Evolutionary conservation across 2,329 filamentous ascomycete species (phyloP).

Genomic region (Calonectria pteridis): DNA sequence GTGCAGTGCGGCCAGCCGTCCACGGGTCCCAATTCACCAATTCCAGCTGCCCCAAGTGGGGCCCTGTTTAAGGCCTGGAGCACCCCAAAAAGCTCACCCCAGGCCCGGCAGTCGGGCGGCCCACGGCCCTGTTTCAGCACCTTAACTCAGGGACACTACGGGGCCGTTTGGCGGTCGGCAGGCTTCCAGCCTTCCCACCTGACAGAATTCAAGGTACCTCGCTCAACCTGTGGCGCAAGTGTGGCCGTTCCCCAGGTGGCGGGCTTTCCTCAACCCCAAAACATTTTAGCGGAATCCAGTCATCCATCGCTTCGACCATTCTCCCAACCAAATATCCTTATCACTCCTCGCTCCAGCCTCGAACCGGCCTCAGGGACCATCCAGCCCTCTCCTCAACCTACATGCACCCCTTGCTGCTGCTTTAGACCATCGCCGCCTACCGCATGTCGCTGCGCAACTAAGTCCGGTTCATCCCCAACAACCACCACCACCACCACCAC

Average conservation of each 20-base stretch:
- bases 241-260: conserved; percentile 8
- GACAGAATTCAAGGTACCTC: neutral
- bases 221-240: conserved; percentile 19
- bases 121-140: conserved; percentile 14
- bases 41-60: conserved; percentile 2
- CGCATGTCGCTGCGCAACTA: conserved; percentile 27
- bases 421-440: neutral
- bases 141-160: conserved; percentile 1
- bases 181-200: neutral
- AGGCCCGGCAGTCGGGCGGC: neutral
- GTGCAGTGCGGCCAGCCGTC: neutral
- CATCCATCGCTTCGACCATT: conserved; percentile 24
- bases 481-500: conserved; percentile 11
- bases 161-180: neutral
- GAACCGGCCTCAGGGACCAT: neutral
- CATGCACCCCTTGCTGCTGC: neutral
- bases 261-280: conserved; percentile 20
- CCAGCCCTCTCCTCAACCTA: neutral
- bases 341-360: neutral
- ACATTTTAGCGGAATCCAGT: conserved; percentile 9
- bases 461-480: conserved; percentile 15
- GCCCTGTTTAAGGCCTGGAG: neutral
- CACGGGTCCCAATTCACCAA: neutral
- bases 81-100: neutral
- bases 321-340: conserved; percentile 24